phyloP scores from a whole-genome alignment of 2,329 filamentous ascomycete genomes.

The Monilinia aucupariae region DNA sequence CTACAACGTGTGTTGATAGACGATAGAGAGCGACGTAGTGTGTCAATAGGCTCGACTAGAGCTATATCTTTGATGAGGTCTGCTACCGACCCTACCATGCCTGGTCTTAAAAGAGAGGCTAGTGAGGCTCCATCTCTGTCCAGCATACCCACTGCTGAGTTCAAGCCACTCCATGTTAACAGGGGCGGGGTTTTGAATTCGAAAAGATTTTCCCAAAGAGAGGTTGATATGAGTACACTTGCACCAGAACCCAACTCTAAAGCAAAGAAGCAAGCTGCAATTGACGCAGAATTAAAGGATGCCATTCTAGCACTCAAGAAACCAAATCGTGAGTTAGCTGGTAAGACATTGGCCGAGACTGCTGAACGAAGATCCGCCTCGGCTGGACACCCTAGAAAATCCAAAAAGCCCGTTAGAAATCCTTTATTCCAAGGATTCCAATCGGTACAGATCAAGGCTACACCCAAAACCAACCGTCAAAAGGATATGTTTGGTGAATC shows the following conservation, averaged over 20 bases:
- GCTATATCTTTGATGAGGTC: conserved; percentile 62
- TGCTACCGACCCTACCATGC: conserved; percentile 55
- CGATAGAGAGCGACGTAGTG: conserved; percentile 49
- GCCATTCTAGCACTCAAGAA: conserved; percentile 70
- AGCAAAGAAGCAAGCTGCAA: conserved; percentile 57
- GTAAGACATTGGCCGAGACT: conserved; percentile 61
- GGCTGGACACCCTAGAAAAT: conserved; percentile 45
- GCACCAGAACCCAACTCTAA: conserved; percentile 51
- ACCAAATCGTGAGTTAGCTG: conserved; percentile 67
- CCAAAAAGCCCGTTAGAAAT: conserved; percentile 45
- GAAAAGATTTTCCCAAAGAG: conserved; percentile 44
- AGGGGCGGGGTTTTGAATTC: conserved; percentile 36
- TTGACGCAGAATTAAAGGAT: conserved; percentile 65
- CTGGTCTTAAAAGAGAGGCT: conserved; percentile 61
- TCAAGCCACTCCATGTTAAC: conserved; percentile 36
- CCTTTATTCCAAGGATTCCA: conserved; percentile 35
- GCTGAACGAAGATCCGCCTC: conserved; percentile 54
- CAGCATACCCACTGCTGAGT: conserved; percentile 44
- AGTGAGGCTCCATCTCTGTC: conserved; percentile 54
- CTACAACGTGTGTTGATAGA: conserved; percentile 59
- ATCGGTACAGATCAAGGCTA: conserved; percentile 35
- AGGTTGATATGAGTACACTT: conserved; percentile 50
- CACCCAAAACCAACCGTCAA: conserved; percentile 32
- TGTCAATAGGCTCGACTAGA: conserved; percentile 52
- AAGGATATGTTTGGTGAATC: conserved; percentile 27